Base-by-base conservation (phyloP, 257 asterid species). In the Solanum paucissectum region DNA sequence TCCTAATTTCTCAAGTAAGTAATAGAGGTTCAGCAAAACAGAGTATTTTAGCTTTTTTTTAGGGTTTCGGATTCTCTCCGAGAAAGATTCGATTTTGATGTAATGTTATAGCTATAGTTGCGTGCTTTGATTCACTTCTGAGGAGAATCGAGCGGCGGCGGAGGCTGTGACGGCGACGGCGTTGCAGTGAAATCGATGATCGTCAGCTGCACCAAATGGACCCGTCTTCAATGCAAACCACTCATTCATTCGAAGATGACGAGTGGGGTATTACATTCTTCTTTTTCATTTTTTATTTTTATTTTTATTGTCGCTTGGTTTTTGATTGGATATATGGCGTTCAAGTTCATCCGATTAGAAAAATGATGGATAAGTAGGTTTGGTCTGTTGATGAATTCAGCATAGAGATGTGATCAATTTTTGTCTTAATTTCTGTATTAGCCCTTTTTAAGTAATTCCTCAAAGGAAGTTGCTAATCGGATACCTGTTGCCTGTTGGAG, bases 121-220 rank as follows among this genome's bases (percentile, higher is more conserved):
- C 40, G 52, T 40, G 40, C 25, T 68, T 66, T 85, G 23, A 40
- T 33, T 40, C 23, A 27, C 14, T 49, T 52, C 23, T 14, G 25
- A 85, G 85, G 40, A 79, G 66, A 79, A 27, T 79, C 37, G 73
- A 52, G 33, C 68, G 52, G 84, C 86, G 77, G 69, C 25, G 32
- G 84, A 76, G 42, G 4, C 72, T 23, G 68, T 4, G 68, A 23
- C 83, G 60, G 74, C 84, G 73, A 49, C 25, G 25, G 81, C 55
- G 42, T 86, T 75, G n/a, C 25, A 14, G 34, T 86, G 87, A 87
- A 88, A 87, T 91, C 95, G 90, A 93, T 93, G 96, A 91, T 93
- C 94, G 62, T 85, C 93, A 38, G 79, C 90, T 89, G 90, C 92
- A 83, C 77, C 89, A 83, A 77, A 93, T 95, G 96, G 98, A 94